A percentile compares a stretch with the other conserved stretches of the same genome.
phyloP scores from a whole-genome alignment of 2,329 filamentous ascomycete genomes.

The Cytospora piceicola region DNA sequence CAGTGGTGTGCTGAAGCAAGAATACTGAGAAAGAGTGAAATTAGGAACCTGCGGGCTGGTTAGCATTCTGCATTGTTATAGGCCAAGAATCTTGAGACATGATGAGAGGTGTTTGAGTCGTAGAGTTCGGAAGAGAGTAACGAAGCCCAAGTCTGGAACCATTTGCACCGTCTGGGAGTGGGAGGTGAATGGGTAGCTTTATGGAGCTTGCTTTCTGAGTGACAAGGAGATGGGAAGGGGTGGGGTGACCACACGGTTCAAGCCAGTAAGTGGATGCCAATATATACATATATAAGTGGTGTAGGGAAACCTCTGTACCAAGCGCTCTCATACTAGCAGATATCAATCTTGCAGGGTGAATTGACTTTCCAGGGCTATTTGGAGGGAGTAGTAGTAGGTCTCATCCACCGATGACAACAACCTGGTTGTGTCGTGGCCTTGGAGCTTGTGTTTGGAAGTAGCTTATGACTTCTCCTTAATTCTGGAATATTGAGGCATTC shows the following conservation, averaged over 20 bases:
- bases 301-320: neutral
- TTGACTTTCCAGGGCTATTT: conserved; percentile 29
- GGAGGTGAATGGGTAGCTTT: neutral
- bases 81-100: neutral
- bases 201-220: neutral
- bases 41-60: conserved; percentile 30
- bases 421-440: neutral
- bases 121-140: neutral
- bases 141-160: neutral
- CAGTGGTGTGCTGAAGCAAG: conserved; percentile 21
- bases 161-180: neutral
- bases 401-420: neutral
- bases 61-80: neutral
- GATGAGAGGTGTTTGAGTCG: neutral
- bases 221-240: neutral
- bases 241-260: neutral
- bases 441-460: conserved; percentile 1
- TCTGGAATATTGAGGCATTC: neutral
- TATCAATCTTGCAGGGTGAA: neutral
- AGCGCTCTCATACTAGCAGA: conserved; percentile 1
- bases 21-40: conserved; percentile 9
- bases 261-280: neutral
- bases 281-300: neutral
- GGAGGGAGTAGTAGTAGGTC: neutral
- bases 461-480: neutral